These are phyloP conservation scores for Phialophora tarda DNA, from an alignment of 2,329 filamentous ascomycete genomes.

Conservation along the genomic window DNA sequence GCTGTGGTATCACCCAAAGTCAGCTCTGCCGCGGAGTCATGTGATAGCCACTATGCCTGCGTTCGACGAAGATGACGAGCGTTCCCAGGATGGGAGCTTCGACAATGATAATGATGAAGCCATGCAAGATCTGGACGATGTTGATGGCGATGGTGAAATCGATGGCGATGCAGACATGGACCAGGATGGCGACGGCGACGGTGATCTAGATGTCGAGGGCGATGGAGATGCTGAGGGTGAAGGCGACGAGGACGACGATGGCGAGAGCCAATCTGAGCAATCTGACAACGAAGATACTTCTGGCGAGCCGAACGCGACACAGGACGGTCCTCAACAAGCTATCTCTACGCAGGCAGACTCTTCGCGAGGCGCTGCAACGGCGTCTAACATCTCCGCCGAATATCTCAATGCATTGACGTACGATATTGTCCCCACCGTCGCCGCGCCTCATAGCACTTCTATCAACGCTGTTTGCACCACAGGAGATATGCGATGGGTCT, in stretches of 20 bases:
- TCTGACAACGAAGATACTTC: conserved; percentile 50
- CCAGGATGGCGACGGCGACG: conserved; percentile 48
- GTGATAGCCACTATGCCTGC: conserved; percentile 40
- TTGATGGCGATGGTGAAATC: conserved; percentile 35
- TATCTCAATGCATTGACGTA: conserved; percentile 80
- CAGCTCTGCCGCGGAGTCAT: not conserved
- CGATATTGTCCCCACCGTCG: conserved; percentile 96
- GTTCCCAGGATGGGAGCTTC: conserved; percentile 56
- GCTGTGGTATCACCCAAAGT: not conserved
- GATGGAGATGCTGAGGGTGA: conserved; percentile 54
- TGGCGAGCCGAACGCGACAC: conserved; percentile 49
- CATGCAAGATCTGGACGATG: conserved; percentile 51
- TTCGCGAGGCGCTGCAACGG: conserved; percentile 30
- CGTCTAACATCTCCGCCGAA: conserved; percentile 70
- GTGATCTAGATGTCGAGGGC: conserved; percentile 48
- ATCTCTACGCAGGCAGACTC: conserved; percentile 40
- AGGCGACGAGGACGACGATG: conserved; percentile 56
- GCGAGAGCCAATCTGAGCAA: conserved; percentile 45
- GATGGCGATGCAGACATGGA: conserved; percentile 55
- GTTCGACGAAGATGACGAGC: conserved; percentile 47
- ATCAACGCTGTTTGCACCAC: conserved; percentile 93
- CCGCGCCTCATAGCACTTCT: conserved; percentile 91
- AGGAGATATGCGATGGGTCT: conserved; percentile 92
- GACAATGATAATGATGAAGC: conserved; percentile 56
- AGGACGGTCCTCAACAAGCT: conserved; percentile 44